phyloP scores from a whole-genome alignment of 495 filamentous ascomycete genomes.

The Lasiosphaeria hispida region DNA sequence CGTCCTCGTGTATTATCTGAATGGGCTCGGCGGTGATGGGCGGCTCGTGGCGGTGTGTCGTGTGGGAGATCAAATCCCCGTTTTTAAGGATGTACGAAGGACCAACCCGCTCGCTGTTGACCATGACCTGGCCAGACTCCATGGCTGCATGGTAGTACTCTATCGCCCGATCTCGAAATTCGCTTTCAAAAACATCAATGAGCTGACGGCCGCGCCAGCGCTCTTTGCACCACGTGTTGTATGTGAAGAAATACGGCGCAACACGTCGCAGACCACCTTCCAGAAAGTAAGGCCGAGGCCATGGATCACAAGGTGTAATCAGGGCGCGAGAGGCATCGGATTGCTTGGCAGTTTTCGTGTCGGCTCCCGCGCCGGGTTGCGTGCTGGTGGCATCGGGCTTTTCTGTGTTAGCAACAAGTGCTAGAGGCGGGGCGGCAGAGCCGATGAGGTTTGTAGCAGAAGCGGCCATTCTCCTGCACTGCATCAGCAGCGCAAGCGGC shows the following conservation, averaged over 20 bases:
- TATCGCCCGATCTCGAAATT: constrained; percentile 81
- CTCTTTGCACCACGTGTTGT: constrained; percentile 90
- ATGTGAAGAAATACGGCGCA: constrained; percentile 87
- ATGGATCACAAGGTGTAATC: constrained; percentile 52
- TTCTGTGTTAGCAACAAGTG: neutral
- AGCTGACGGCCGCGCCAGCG: constrained; percentile 76
- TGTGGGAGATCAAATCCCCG: constrained; percentile 84
- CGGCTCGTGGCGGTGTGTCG: constrained; percentile 92
- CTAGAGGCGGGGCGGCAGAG: neutral
- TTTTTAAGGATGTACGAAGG: constrained; percentile 46
- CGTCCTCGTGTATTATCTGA: constrained; percentile 81
- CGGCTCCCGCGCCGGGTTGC: neutral
- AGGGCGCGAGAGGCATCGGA: neutral
- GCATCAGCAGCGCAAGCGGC: constrained; percentile 3
- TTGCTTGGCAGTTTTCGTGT: neutral
- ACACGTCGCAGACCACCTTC: constrained; percentile 79
- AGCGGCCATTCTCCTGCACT: neutral
- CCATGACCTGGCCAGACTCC: constrained; percentile 64
- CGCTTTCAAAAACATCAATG: constrained; percentile 75
- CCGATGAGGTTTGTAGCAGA: constrained; percentile 1
- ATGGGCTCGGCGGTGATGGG: constrained; percentile 80
- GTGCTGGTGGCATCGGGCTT: neutral
- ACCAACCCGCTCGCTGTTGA: constrained; percentile 65
- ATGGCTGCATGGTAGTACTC: constrained; percentile 90
- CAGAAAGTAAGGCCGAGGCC: constrained; percentile 72